Evolutionary conservation across 257 asterid genomes (phyloP), one percentile per base, ranked within the genome.

Genomic region (Echium plantagineum): DNA sequence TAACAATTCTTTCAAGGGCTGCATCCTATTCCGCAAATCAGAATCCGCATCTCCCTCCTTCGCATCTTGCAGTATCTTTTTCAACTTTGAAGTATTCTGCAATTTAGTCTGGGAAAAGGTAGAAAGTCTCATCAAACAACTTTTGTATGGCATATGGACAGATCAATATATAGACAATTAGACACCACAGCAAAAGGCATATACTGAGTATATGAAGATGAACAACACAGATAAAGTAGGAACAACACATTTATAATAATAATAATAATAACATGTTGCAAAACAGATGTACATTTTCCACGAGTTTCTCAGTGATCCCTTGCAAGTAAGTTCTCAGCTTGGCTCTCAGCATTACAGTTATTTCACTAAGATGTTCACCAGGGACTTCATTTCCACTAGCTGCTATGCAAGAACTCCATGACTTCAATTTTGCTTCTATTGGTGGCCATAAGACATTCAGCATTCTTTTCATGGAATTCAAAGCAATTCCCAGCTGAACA

Each of bases 381-480:
- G 94, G 77, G 22, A 67, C 70, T 59, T 70, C 72, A 66, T 69
- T 74, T 32, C 89, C 94, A 47, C 71, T 79, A 59, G 81, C 88
- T 4, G 94, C 90, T 21, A 88, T 83, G 77, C 89, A 85, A 61
- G 96, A 82, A 58, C 94, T 83, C 96, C 98, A 88, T 35, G 68
- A 52, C 77, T 85, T 85, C 57, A 91, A 59, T 63, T 85, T 85
- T 32, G 76, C 69, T 78, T 88, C 94, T 70, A 88, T 81, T 21
- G 64, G 85, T 17, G 98, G 94, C 32, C 80, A 78, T 16, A 88
- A 81, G 66, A 72, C 64, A 63, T 91, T 95, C 6, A 91, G 85
- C 94, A 91, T 79, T 71, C 90, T 79, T 73, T 82, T 91, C 93
- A 88, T 67, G 24, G 98, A 87, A 76, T 88, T 91, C 73, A 91